Evolutionary conservation across 139 green algal genomes (phyloP).

Genomic region (Chlorella vulgaris): DNA sequence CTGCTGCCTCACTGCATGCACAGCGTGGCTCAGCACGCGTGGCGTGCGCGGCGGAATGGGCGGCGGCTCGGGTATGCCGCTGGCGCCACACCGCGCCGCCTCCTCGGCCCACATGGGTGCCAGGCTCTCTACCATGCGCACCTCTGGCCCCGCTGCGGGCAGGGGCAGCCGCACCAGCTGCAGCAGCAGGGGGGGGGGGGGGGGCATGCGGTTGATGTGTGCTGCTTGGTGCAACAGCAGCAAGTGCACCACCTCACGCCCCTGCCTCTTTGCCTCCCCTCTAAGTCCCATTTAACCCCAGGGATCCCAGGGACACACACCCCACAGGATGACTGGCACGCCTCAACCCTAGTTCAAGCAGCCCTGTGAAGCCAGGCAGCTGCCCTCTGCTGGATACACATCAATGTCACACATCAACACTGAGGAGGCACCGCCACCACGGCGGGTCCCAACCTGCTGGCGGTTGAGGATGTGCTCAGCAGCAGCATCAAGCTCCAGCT

Average conservation of each 20-base stretch:
- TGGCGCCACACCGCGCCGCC: slow-evolving; percentile 50
- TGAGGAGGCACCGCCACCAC: no score
- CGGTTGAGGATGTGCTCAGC: slow-evolving; percentile 87
- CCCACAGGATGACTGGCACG: no score
- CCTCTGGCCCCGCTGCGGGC: slow-evolving; percentile 53
- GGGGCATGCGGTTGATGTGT: no score
- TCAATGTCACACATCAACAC: no score
- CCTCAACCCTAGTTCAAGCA: no score
- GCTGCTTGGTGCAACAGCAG: not conserved
- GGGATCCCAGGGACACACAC: no score
- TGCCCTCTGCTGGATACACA: no score
- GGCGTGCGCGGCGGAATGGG: slow-evolving; percentile 58
- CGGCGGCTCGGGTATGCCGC: slow-evolving; percentile 53
- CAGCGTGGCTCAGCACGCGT: slow-evolving; percentile 24
- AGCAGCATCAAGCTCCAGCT: slow-evolving; percentile 81
- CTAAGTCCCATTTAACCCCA: no score
- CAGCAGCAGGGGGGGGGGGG: not conserved
- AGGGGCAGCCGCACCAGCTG: slow-evolving; percentile 67
- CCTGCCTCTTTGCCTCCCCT: no score
- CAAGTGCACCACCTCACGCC: no score
- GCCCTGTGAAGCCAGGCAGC: no score
- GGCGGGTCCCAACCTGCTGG: slow-evolving; percentile 52
- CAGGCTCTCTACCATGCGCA: slow-evolving; percentile 82
- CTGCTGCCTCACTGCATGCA: slow-evolving; percentile 21
- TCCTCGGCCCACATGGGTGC: slow-evolving; percentile 92